phyloP scores from a whole-genome alignment of 345 rosid genomes.

The Eucalyptus polyanthemos region DNA sequence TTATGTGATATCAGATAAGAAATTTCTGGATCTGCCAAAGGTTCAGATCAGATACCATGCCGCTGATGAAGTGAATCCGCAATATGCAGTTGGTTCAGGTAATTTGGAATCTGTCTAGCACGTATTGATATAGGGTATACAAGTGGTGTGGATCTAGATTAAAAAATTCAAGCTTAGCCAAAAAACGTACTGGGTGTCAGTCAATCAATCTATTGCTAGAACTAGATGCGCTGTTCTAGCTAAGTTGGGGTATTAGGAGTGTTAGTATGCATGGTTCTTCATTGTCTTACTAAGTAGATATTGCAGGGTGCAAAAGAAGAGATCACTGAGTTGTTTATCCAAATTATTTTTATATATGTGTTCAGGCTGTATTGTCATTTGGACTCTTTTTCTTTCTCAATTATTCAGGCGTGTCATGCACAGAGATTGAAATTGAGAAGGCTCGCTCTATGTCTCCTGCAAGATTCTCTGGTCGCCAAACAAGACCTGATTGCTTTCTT shows the following conservation, averaged over 20 bases:
- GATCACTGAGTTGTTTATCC: background rate
- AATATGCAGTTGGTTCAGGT: constrained; percentile 34
- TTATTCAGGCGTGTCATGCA: constrained; percentile 24
- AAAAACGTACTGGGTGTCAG: background rate
- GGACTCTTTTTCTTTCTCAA: background rate
- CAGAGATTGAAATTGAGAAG: constrained; percentile 29
- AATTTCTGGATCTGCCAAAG: constrained; percentile 54
- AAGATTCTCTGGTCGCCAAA: constrained; percentile 36
- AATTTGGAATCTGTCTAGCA: background rate
- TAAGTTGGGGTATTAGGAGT: background rate
- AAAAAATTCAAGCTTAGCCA: background rate
- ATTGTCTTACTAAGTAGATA: background rate
- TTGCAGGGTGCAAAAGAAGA: background rate
- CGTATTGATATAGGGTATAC: background rate
- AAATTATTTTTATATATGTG: background rate
- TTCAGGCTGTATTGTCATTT: background rate
- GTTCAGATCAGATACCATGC: constrained; percentile 38
- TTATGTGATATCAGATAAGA: constrained; percentile 18
- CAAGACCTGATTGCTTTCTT: constrained; percentile 69
- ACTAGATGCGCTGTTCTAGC: background rate
- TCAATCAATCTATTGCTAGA: background rate
- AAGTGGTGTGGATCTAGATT: background rate
- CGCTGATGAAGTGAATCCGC: constrained; percentile 1
- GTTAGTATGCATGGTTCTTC: background rate
- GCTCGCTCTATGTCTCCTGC: constrained; percentile 69